Evolutionary conservation across 2,329 filamentous ascomycete genomes (phyloP), one percentile per base, ranked within the genome.

Genomic region (Chalara sp.): DNA sequence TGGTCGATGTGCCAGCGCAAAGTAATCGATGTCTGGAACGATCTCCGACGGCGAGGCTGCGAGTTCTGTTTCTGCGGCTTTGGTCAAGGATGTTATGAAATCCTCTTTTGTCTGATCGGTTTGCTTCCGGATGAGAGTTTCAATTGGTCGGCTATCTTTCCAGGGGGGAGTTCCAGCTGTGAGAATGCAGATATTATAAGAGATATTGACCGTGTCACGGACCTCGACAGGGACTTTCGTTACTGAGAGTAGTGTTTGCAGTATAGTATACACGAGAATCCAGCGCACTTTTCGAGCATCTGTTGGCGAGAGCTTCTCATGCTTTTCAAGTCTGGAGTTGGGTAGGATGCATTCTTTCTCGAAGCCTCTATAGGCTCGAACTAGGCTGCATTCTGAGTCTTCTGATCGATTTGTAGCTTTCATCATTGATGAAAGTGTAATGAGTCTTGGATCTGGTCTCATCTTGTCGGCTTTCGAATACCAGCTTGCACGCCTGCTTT

Each of bases 261-360:
- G 76, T 4, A 81, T 76, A 13, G 81, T 77, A 60, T 92, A 92
- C 6, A 92, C 76, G 35, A 91, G 64, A 32, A 91, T 79, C 87
- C 87, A 93, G 39, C 87, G 76, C 12, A 90, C 78, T 65, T 89
- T 91, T 40, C 88, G 80, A 1, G 81, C 86, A 56, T 92, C 87
- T 6, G 76, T 71, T 8, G 81, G 68, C 0, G 78, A 76, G 1
- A 84, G 63, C 60, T 79, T 82, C 35, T 81, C 78, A 33, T 65
- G 53, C 51, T 79, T 80, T 52, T 84, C 79, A 1, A 71, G 69
- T 53, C 77, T 81, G 21, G 71, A 69, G 2, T 76, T 72, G 0
- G 68, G 67, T 45, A 74, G 67, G 21, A 77, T 65, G 6, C 72
- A 74, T 6, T 80, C 75, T 48, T 81, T 78, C 61, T 93, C 88